These are phyloP conservation scores for Colletotrichum ledebouriae DNA, from an alignment of 2,329 filamentous ascomycete species.

Conservation along the genomic window DNA sequence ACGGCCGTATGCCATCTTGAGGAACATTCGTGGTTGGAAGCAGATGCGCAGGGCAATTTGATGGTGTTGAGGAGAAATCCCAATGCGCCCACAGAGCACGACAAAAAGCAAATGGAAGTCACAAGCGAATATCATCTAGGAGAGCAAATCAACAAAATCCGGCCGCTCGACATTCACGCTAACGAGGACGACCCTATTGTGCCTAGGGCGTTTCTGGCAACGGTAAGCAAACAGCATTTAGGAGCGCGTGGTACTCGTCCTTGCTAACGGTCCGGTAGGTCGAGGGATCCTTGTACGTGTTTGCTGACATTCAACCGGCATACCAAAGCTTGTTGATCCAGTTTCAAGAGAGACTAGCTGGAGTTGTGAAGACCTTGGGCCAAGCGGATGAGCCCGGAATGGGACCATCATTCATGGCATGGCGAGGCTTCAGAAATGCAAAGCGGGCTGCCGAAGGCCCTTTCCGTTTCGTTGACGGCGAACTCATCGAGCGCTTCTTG, in stretches of 20 bases:
- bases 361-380: slow-evolving; percentile 76
- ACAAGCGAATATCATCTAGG: slow-evolving; percentile 88
- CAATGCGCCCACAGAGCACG: slow-evolving; percentile 80
- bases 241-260: not conserved
- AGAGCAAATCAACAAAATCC: slow-evolving; percentile 93
- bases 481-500: slow-evolving; percentile 88
- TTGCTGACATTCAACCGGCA: slow-evolving; percentile 79
- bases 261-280: slow-evolving; percentile 66
- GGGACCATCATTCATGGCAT: slow-evolving; percentile 72
- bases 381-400: slow-evolving; percentile 63
- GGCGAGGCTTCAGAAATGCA: slow-evolving; percentile 84
- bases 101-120: slow-evolving; percentile 77
- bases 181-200: slow-evolving; percentile 76
- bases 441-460: slow-evolving; percentile 81
- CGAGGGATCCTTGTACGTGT: slow-evolving; percentile 92
- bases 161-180: slow-evolving; percentile 77
- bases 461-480: slow-evolving; percentile 90
- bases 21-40: slow-evolving; percentile 81
- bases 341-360: slow-evolving; percentile 80
- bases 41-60: slow-evolving; percentile 90
- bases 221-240: slow-evolving; percentile 67
- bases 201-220: slow-evolving; percentile 89
- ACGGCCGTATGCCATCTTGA: slow-evolving; percentile 83
- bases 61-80: slow-evolving; percentile 82
- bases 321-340: slow-evolving; percentile 86